Base-by-base conservation (phyloP, 306 rosid species). In the Gillenia trifoliata region DNA sequence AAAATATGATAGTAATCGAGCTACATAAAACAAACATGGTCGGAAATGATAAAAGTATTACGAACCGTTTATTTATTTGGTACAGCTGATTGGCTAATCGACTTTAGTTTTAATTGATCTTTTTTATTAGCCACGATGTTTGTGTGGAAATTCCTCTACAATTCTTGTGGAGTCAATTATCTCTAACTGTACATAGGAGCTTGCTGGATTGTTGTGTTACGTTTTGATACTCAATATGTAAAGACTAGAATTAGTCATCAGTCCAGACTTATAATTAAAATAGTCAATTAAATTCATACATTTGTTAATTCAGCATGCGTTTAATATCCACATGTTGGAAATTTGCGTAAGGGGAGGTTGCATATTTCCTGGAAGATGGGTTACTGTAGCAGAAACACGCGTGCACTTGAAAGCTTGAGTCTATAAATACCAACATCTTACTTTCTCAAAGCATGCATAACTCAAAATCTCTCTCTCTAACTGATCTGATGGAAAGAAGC, bases 401-500 rank as follows among this genome's bases (percentile, higher is more conserved):
- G 4, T 45, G 20, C 52, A 45, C 20, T n/a, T n/a, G 52, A 45
- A 45, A 47, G 20, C 19, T 47, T 2, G 20, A 4, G 52, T 47
- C 41, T 47, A 16, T 47, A 47, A 47, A 47, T 16, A 15, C 52
- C 20, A 47, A 16, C 2, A 47, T n/a, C n/a, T 8, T 45, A 45
- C 52, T 0, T 1, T 47, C 52, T 47, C 52, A 47, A 45, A 16
- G 8, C 52, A n/a, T n/a, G n/a, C n/a, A 47, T 47, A 47, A 47
- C 52, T 47, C 47, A 26, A 4, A 56, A 22, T 52, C 59, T 22
- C 61, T 52, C 4, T 31, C 45, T 4, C 70, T 66, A 26, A 33
- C 72, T 43, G 36, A 50, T 57, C 38, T 34, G 13, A 73, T 73
- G 80, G 79, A 79, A 74, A 61, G 66, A 68, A 60, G 8, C 75